Conservation (phyloP, 805 yeast genomes). For the Nakazawaea laoshanensis region DNA sequence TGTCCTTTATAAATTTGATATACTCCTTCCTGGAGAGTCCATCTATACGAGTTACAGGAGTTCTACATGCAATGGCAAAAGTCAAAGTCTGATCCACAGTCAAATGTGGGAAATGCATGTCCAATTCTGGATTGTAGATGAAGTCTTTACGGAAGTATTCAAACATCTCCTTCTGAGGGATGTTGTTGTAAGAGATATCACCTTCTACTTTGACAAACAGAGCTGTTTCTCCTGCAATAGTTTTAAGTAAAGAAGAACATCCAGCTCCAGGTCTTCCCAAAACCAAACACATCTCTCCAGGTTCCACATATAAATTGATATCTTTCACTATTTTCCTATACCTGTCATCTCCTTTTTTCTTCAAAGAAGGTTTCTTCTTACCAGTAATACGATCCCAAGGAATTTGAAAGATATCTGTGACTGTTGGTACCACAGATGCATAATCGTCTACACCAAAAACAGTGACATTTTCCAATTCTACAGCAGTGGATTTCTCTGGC, state of each 20-base stretch:
- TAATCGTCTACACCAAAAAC: conserved; percentile 38
- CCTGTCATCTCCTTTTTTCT: conserved; percentile 12
- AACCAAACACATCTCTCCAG: conserved; percentile 66
- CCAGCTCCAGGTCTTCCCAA: conserved; percentile 78
- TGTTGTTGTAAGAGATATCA: conserved; percentile 52
- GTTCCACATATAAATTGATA: conserved; percentile 21
- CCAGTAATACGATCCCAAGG: not conserved
- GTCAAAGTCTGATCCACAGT: conserved; percentile 67
- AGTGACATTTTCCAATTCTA: conserved; percentile 28
- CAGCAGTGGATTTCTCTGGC: conserved; percentile 32
- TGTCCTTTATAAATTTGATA: conserved; percentile 32
- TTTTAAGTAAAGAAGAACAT: conserved; percentile 61
- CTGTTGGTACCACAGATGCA: conserved; percentile 34
- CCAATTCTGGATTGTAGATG: conserved; percentile 54
- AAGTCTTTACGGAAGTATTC: conserved; percentile 46
- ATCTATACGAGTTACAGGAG: conserved; percentile 49
- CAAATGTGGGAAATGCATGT: conserved; percentile 68
- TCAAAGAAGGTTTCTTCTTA: conserved; percentile 12
- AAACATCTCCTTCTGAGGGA: conserved; percentile 52
- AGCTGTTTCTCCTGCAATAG: conserved; percentile 45
- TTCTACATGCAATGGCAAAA: conserved; percentile 63
- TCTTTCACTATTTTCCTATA: conserved; percentile 17
- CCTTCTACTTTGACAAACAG: conserved; percentile 43
- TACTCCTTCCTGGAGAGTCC: conserved; percentile 38
- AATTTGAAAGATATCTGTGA: conserved; percentile 29